Percentiles rank a stretch among this genome's conserved stretches.
These are phyloP conservation scores for Mycena sp. DNA, from an alignment of 1,284 basidiomycete genomes.

Conservation along the genomic window DNA sequence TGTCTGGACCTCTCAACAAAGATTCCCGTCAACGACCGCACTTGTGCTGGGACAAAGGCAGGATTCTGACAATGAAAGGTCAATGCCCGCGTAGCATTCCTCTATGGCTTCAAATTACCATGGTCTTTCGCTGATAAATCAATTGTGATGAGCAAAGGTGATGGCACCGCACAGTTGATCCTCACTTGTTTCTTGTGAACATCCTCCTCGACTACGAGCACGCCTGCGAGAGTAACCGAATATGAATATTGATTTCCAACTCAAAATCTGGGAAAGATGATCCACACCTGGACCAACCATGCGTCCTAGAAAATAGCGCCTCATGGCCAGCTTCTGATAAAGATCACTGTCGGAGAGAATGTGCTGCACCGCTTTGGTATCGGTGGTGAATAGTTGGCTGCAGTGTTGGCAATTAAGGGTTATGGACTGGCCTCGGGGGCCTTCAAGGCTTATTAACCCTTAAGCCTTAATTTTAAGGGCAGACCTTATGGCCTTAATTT, in stretches of 20 bases:
- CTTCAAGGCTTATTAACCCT: too few species aligned
- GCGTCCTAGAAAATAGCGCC: neutral
- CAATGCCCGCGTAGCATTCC: neutral
- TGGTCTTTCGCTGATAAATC: slow-evolving; percentile 49
- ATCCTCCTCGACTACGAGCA: slow-evolving; percentile 35
- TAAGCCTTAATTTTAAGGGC: too few species aligned
- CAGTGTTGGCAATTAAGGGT: too few species aligned
- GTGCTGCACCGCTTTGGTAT: slow-evolving; percentile 13
- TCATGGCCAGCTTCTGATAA: slow-evolving; percentile 5
- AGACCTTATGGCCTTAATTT: too few species aligned
- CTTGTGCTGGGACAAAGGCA: slow-evolving; percentile 63
- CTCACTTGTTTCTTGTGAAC: slow-evolving; percentile 59
- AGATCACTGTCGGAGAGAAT: slow-evolving; percentile 10
- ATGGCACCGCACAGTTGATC: neutral
- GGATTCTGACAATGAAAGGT: slow-evolving; percentile 57
- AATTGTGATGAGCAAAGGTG: neutral
- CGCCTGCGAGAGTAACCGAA: neutral
- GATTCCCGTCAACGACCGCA: slow-evolving; percentile 62
- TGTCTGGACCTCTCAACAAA: slow-evolving; percentile 62
- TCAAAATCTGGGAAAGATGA: neutral
- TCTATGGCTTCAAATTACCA: slow-evolving; percentile 42
- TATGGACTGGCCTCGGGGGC: too few species aligned
- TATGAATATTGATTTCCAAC: neutral
- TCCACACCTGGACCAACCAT: slow-evolving; percentile 16
- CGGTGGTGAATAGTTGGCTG: slow-evolving; percentile 15